A percentile compares a stretch with the other conserved stretches of the same genome.
Conservation (phyloP, 2,329 filamentous ascomycete species). For the Keithomyces neogunnii region DNA sequence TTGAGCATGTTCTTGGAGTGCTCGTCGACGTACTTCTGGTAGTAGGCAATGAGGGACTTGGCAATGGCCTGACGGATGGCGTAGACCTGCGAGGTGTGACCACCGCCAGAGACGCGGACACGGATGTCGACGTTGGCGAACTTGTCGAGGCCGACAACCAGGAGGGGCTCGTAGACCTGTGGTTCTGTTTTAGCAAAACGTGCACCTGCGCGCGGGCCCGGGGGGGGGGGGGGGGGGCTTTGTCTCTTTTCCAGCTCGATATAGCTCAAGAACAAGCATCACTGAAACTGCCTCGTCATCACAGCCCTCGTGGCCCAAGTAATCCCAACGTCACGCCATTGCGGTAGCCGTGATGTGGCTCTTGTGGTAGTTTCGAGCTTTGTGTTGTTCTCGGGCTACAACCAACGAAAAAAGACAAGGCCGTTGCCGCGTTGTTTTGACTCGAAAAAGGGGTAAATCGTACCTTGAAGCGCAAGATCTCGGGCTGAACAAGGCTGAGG, state of each 20-base stretch:
- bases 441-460: slow-evolving; percentile 17
- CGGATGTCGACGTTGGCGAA: slow-evolving; percentile 96
- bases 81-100: slow-evolving; percentile 96
- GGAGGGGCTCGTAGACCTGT: slow-evolving; percentile 94
- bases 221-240: not conserved
- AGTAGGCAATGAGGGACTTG: slow-evolving; percentile 74
- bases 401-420: not conserved
- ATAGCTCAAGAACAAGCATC: too few species aligned
- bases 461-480: slow-evolving; percentile 97
- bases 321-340: too few species aligned
- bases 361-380: too few species aligned
- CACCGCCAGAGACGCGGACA: slow-evolving; percentile 91
- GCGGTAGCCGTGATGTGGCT: too few species aligned
- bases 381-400: too few species aligned
- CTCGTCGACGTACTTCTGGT: slow-evolving; percentile 99
- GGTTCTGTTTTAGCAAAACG: not conserved
- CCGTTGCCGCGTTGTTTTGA: not conserved
- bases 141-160: slow-evolving; percentile 96
- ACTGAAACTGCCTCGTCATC: too few species aligned
- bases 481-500: slow-evolving; percentile 86
- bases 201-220: too few species aligned
- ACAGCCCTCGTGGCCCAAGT: too few species aligned
- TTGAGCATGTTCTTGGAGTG: slow-evolving; percentile 99
- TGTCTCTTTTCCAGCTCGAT: too few species aligned
- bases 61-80: slow-evolving; percentile 98